Evolutionary conservation across 495 filamentous ascomycete genomes (phyloP).

Genomic region (Hypoxylon crocopeplum): DNA sequence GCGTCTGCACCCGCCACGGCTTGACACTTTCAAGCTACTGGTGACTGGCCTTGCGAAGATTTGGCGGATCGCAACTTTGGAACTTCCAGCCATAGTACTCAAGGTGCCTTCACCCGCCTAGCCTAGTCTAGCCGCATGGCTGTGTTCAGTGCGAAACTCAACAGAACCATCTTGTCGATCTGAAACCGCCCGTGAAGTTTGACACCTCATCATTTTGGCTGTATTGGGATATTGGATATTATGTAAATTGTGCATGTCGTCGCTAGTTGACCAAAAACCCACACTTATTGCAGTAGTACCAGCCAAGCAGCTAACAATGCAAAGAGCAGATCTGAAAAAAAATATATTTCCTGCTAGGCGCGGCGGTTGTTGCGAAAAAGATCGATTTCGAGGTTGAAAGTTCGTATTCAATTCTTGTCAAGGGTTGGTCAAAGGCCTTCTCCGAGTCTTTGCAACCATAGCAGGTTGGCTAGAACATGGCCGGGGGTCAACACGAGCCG

Average conservation of each 20-base stretch:
- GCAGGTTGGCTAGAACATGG: constrained; percentile 18
- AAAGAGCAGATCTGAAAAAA: too few relatives aligned
- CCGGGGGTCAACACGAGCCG: constrained; percentile 27
- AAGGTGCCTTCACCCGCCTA: too few relatives aligned
- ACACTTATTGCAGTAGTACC: not conserved
- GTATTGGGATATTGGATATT: not conserved
- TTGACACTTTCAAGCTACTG: not conserved
- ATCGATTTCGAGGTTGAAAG: constrained; percentile 4
- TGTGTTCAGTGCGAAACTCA: not conserved
- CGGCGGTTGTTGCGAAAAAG: constrained; percentile 14
- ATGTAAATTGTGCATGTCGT: not conserved
- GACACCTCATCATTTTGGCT: not conserved
- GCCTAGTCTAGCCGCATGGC: not conserved
- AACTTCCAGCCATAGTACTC: not conserved
- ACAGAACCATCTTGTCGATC: not conserved
- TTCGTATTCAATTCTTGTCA: constrained; percentile 35
- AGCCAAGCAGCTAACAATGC: not conserved
- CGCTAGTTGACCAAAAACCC: not conserved
- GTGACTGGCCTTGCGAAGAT: constrained; percentile 1
- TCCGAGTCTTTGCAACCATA: constrained; percentile 11
- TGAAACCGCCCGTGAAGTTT: constrained; percentile 19
- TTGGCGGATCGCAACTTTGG: constrained; percentile 13
- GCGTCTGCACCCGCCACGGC: constrained; percentile 8
- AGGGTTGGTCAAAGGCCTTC: constrained; percentile 9
- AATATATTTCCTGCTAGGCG: constrained; percentile 16